phyloP scores from a whole-genome alignment of 2,329 filamentous ascomycete species.

The Phialocephala sp. region DNA sequence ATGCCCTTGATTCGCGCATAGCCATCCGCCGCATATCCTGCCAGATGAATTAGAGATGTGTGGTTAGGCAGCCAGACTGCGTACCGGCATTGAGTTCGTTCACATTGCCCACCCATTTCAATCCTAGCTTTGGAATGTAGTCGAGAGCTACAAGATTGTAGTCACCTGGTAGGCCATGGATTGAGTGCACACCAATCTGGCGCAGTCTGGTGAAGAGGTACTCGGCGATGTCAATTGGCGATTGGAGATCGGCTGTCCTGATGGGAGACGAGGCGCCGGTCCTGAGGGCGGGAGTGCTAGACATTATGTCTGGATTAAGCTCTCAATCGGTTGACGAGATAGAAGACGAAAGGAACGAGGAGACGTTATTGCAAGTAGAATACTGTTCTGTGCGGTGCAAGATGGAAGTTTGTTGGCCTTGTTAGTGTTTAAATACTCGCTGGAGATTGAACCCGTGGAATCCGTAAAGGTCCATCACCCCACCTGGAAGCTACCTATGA shows the following conservation, averaged over 20 bases:
- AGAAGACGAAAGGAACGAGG: slow-evolving; percentile 34
- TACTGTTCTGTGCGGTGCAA: neutral
- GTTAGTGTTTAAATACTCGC: slow-evolving; percentile 2
- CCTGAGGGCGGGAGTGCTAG: slow-evolving; percentile 14
- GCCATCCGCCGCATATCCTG: slow-evolving; percentile 79
- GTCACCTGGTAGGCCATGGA: slow-evolving; percentile 75
- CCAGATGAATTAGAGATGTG: slow-evolving; percentile 5
- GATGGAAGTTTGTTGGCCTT: neutral
- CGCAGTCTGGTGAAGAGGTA: slow-evolving; percentile 70
- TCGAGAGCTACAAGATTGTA: slow-evolving; percentile 75
- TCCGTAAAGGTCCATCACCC: slow-evolving; percentile 15
- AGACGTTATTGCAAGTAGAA: slow-evolving; percentile 8
- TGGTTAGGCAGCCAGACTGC: slow-evolving; percentile 27
- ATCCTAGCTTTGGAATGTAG: slow-evolving; percentile 62
- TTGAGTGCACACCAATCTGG: slow-evolving; percentile 66
- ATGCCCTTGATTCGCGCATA: slow-evolving; percentile 77
- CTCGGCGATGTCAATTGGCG: slow-evolving; percentile 62
- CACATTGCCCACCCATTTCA: slow-evolving; percentile 72
- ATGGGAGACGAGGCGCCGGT: slow-evolving; percentile 41
- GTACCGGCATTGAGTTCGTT: slow-evolving; percentile 76
- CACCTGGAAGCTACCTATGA: slow-evolving; percentile 24
- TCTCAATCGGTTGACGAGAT: slow-evolving; percentile 34
- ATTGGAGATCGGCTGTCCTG: slow-evolving; percentile 48
- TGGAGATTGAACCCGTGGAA: neutral
- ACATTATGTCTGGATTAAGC: slow-evolving; percentile 40